These are phyloP conservation scores for Arthrinium phaeospermum DNA, from an alignment of 2,329 filamentous ascomycete genomes.

Conservation along the genomic window DNA sequence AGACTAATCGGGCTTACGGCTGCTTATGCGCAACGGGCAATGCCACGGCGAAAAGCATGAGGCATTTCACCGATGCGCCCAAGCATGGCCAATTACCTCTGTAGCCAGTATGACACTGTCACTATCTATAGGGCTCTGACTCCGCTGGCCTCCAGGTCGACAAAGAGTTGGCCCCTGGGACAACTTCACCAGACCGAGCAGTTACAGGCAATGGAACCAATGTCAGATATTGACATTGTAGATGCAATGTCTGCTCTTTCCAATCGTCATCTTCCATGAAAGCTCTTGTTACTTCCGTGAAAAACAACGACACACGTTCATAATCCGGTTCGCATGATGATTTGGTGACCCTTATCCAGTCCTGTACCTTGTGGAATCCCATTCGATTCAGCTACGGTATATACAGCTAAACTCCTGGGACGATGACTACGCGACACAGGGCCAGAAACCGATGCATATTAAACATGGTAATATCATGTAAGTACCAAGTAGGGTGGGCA, in stretches of 20 bases:
- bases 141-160: neutral
- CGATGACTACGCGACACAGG: neutral
- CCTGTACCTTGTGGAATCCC: too few species aligned
- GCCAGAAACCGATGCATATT: too few species aligned
- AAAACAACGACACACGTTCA: neutral
- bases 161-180: neutral
- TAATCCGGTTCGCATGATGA: neutral
- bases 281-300: neutral
- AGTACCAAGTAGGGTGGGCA: too few species aligned
- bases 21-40: neutral
- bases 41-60: neutral
- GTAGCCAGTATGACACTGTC: neutral
- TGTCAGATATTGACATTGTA: neutral
- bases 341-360: neutral
- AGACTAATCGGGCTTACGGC: neutral
- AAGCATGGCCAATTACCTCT: neutral
- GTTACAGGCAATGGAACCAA: neutral
- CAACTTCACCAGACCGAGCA: neutral
- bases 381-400: neutral
- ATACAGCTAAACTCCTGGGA: neutral
- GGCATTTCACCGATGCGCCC: neutral
- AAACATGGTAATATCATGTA: too few species aligned
- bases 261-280: neutral
- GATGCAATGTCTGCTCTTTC: neutral
- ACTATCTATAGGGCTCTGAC: neutral